A percentile compares a stretch with the other conserved stretches of the same genome.
Evolutionary conservation across 2,329 filamentous ascomycete genomes (phyloP).

Genomic region (Teratosphaeria destructans): DNA sequence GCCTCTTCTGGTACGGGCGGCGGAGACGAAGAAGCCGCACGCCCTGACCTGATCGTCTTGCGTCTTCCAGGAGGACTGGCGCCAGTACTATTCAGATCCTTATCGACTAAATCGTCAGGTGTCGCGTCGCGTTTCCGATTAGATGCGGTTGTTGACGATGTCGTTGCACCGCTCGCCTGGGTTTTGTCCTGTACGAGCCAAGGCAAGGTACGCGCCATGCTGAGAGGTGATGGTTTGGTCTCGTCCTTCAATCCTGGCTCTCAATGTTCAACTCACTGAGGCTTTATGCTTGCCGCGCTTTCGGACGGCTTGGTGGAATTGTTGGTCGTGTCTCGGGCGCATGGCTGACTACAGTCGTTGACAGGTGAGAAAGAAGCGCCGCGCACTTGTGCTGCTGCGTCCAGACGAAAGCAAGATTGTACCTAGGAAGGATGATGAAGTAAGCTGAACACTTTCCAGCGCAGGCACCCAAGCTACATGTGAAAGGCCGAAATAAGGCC

Average conservation of each 20-base stretch:
- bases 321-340: constrained; percentile 1
- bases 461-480: constrained; percentile 5
- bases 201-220: constrained; percentile 26
- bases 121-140: constrained; percentile 12
- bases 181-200: constrained; percentile 18
- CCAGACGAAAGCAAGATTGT: constrained; percentile 6
- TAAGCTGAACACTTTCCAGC: neutral
- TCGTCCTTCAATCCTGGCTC: neutral
- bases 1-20: constrained; percentile 28
- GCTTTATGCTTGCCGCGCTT: neutral
- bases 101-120: constrained; percentile 17
- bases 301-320: neutral
- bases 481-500: neutral
- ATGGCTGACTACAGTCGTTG: neutral
- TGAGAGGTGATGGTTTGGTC: neutral
- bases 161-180: constrained; percentile 1
- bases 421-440: neutral
- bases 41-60: constrained; percentile 6
- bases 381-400: constrained; percentile 6
- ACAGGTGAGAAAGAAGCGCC: neutral
- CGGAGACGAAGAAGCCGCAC: constrained; percentile 32
- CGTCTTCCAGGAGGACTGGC: constrained; percentile 1
- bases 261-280: neutral
- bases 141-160: constrained; percentile 6
- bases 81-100: constrained; percentile 19